Conservation (phyloP, 2,329 filamentous ascomycete species). For the Lachnellula arida region DNA sequence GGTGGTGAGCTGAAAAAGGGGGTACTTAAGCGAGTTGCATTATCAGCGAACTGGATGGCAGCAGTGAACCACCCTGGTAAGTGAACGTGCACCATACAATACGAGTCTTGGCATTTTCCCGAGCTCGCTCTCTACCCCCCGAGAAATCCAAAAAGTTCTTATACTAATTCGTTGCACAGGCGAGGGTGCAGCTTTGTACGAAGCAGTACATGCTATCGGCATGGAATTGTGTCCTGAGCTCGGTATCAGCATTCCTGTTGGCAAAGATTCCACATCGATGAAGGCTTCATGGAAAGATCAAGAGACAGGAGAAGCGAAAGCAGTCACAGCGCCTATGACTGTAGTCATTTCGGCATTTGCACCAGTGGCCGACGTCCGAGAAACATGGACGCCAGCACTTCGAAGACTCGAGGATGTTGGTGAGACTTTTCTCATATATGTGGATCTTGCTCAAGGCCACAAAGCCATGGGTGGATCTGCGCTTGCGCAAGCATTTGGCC, state of each 20-base stretch:
- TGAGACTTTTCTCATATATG: slow-evolving; percentile 81
- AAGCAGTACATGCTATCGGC: slow-evolving; percentile 88
- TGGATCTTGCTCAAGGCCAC: slow-evolving; percentile 79
- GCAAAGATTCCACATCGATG: slow-evolving; percentile 98
- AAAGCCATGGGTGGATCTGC: slow-evolving; percentile 87
- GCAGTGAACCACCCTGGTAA: slow-evolving; percentile 77
- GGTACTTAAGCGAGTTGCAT: slow-evolving; percentile 60
- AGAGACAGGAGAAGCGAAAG: slow-evolving; percentile 62
- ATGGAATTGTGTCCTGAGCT: slow-evolving; percentile 87
- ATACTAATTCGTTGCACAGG: slow-evolving; percentile 32
- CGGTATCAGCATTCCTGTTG: slow-evolving; percentile 91
- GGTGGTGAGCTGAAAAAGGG: slow-evolving; percentile 45
- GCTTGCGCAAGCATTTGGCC: slow-evolving; percentile 81
- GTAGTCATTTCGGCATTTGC: slow-evolving; percentile 89
- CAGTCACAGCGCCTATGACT: slow-evolving; percentile 88
- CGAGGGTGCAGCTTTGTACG: slow-evolving; percentile 87
- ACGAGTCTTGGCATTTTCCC: too few species aligned
- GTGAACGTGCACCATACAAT: too few species aligned
- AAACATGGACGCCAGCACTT: slow-evolving; percentile 91
- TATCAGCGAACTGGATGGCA: slow-evolving; percentile 99
- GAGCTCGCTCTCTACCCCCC: too few species aligned
- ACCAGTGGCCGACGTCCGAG: slow-evolving; percentile 73
- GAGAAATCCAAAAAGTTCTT: too few species aligned
- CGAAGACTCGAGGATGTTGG: slow-evolving; percentile 80
- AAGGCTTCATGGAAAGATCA: slow-evolving; percentile 90